Evolutionary conservation across 148 eudicot species (phyloP), one percentile per base, ranked within the genome.

Genomic region (Linanthus parryae): DNA sequence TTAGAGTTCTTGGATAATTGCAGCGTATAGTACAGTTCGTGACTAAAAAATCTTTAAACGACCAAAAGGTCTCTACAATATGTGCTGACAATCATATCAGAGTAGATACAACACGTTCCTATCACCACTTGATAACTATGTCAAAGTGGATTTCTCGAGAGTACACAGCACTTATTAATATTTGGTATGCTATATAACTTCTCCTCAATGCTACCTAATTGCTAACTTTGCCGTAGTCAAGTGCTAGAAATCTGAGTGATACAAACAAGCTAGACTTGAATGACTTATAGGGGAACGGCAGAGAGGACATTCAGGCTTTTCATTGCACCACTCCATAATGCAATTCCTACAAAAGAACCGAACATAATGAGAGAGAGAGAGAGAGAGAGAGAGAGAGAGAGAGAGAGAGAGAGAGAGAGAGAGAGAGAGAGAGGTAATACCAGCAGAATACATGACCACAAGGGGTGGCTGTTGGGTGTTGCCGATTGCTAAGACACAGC

Each of bases 391-490:
- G 21, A 8, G 21, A 21, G 27, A 51, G 4, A 62, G 25, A 31
- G 44, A 56, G 5, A 61, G 20, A 44, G 14, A 39, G 28, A 8
- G n/a, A 14, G 31, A 22, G 18, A 52, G 25, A 63, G 7, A 29
- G 27, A 21, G n/a, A 34, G 31, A 0, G 6, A 44, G 52, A 37
- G 65, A 65, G 63, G 37, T 37, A 41, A 39, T 82, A 92, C 99
- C 99, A 92, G 76, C 99, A 92, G 61, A 92, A 92, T 57, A 92
- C 99, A 68, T 92, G 99, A 61, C 99, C 99, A 63, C 99, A 92
- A 55, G 99, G 95, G 18, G 96, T 88, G 50, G 99, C 90, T 0
- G 99, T 92, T 44, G 99, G 99, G 62, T 77, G 75, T 69, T 79
- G 88, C 33, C 99, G 91, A 72, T 78, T 76, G 56, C 99, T 74